Evolutionary conservation across 2,329 filamentous ascomycete genomes (phyloP), one percentile per base, ranked within the genome.

Genomic region (Verticillium dahliae): DNA sequence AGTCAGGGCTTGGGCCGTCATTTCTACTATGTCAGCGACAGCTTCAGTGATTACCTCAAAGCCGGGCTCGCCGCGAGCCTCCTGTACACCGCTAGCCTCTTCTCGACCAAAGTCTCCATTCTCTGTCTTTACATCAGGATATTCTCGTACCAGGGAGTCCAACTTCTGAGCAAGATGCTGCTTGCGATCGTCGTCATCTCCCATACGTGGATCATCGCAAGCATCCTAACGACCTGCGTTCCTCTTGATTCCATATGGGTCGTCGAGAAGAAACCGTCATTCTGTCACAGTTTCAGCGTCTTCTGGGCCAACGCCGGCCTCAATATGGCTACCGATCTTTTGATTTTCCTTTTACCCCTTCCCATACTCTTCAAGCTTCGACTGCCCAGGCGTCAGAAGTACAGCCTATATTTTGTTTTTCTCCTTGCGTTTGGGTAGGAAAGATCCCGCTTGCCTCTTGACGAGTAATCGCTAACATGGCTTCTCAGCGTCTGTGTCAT

Each of bases 361-460:
- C 70, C 80, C 31, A 72, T 81, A 27, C 75, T 80, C 6, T 72
- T 75, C 67, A 74, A 76, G 11, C 69, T 81, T 10, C 70, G 74
- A n/a, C 73, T 81, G 45, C 72, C 78, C 1, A 67, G 60, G 14
- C 66, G 72, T 9, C 78, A 81, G 65, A 81, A 79, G 66, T 60
- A 75, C 22, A 76, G 73, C 0, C 41, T 69, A 2, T 60, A 63
- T 33, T 67, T 79, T 5, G 76, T 78, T 54, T 75, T 77, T 54
- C 75, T 78, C 50, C 73, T 77, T 37, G 76, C 66, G 73, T 77
- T 70, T 68, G 76, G 79, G 1, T 69, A 59, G 6, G 63, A 54
- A 65, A 45, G 11, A 7, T n/a, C 27, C 14, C 35, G 34, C 18
- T 22, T 27, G 13, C 15, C 7, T 7, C 14, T 66, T 63, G 62